Evolutionary conservation across 331 rosid genomes (phyloP), one percentile per base, ranked within the genome.

Genomic region (Acacia pycnantha): DNA sequence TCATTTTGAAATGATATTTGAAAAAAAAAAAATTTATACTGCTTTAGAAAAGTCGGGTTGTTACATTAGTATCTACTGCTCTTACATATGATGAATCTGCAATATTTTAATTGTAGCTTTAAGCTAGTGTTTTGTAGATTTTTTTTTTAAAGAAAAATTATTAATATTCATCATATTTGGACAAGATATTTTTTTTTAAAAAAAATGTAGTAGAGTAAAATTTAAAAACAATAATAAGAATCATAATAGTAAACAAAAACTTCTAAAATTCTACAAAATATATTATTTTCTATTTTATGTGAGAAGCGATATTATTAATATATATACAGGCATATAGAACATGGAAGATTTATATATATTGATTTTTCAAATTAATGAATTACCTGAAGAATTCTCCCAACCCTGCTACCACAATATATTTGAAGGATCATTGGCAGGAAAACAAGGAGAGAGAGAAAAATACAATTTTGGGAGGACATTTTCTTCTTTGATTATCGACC

Each of bases 301-400:
- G 5, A 64, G 70, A 5, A 53, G 10, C 3, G 29, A 62, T 62
- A 14, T 26, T 61, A 50, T 50, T 50, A 50, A 47, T 13, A 47
- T 47, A 13, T 15, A 16, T 50, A 50, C 56, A 50, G 16, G 56
- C 56, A 15, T 16, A 50, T 50, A 15, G 16, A 53, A 53, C n/a
- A n/a, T 21, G 24, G 3, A 53, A 18, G 26, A 26, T 3, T 26
- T 5, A 27, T 64, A 64, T 5, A 27, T 64, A 64, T 64, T 31
- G 22, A 64, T 65, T 65, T 18, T 65, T 29, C 14, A 15, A 8
- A 78, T 48, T 50, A 14, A 66, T 51, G 43, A 73, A 61, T 37
- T 79, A 95, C 98, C 92, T 86, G 88, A 53, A 93, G 97, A 88
- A 92, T 86, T 80, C 86, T 92, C 54, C 89, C 90, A 14, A 93